Conservation (phyloP, 2,329 filamentous ascomycete genomes). For the Trichophyton benhamiae region DNA sequence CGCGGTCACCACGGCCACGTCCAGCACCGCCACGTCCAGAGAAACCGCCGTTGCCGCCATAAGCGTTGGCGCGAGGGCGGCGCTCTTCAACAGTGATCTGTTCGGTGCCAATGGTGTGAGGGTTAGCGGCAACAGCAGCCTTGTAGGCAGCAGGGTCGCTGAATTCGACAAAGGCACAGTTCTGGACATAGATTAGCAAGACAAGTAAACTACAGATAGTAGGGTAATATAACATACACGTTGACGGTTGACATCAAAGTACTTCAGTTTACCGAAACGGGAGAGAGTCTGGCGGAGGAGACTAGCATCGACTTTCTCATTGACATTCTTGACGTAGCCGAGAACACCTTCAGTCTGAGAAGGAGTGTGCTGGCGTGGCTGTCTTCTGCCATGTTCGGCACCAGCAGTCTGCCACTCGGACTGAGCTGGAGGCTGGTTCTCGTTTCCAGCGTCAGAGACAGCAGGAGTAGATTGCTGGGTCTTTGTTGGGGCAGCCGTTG, state of each 20-base stretch:
- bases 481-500: constrained; percentile 24
- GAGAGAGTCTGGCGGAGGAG: constrained; percentile 59
- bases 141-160: constrained; percentile 67
- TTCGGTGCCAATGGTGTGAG: constrained; percentile 71
- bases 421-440: constrained; percentile 56
- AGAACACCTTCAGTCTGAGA: constrained; percentile 54
- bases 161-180: constrained; percentile 95
- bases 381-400: constrained; percentile 65
- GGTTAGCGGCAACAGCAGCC: constrained; percentile 71
- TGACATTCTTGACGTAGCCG: constrained; percentile 93
- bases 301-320: constrained; percentile 67
- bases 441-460: constrained; percentile 52
- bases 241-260: constrained; percentile 51
- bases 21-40: constrained; percentile 50
- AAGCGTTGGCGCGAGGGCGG: constrained; percentile 59
- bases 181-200: constrained; percentile 42
- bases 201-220: background rate
- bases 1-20: constrained; percentile 57
- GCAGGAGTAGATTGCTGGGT: constrained; percentile 24
- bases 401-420: constrained; percentile 82
- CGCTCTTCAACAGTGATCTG: constrained; percentile 81
- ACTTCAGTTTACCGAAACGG: constrained; percentile 53
- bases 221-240: constrained; percentile 51
- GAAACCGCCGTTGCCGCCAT: constrained; percentile 53
- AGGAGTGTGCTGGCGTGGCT: constrained; percentile 59